Percentiles rank a stretch among this genome's conserved stretches.
phyloP scores from a whole-genome alignment of 2,329 filamentous ascomycete genomes.

The Penicillium expansum region DNA sequence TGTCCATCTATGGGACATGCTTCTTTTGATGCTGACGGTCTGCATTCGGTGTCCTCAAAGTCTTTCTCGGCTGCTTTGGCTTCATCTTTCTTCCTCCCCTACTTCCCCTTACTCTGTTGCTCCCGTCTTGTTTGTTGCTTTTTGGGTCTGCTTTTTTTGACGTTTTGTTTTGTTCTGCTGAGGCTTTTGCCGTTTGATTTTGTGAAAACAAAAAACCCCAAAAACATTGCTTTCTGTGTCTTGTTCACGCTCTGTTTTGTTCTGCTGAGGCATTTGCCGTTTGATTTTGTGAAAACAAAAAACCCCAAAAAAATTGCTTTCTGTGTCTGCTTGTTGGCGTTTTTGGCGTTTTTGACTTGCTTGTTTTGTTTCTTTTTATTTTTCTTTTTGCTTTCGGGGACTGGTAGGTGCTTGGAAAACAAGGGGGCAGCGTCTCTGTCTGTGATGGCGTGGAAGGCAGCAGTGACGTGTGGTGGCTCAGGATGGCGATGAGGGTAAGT shows the following conservation, averaged over 20 bases:
- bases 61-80: neutral
- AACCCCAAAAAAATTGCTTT: neutral
- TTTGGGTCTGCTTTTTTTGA: neutral
- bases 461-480: neutral
- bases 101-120: no score
- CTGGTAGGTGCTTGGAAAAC: neutral
- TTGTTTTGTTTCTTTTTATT: neutral
- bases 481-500: neutral
- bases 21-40: neutral
- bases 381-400: neutral
- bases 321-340: neutral
- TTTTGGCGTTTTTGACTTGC: neutral
- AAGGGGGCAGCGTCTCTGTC: neutral
- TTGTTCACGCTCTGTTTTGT: neutral
- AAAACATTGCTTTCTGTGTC: neutral
- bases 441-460: neutral
- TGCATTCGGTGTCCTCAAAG: neutral
- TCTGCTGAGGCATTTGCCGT: slow-evolving; percentile 1
- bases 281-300: neutral
- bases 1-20: neutral
- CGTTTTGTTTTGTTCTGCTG: neutral
- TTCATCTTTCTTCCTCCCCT: neutral
- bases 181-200: slow-evolving; percentile 7
- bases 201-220: neutral
- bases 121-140: neutral